Evolutionary conservation across 1,284 basidiomycete genomes (phyloP), one percentile per base, ranked within the genome.

Genomic region (Ustilago curta): DNA sequence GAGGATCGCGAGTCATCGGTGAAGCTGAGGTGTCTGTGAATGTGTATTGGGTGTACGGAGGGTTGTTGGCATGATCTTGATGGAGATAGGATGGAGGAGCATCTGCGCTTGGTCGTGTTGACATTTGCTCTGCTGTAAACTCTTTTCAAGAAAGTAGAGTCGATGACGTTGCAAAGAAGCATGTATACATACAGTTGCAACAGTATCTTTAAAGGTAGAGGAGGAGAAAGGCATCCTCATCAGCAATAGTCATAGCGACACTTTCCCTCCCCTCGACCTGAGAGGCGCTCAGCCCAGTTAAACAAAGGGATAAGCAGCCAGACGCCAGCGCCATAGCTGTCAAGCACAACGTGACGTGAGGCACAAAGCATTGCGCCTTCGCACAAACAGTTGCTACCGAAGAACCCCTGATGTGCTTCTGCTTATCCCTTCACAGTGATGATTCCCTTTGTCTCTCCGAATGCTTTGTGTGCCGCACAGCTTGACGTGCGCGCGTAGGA

Each of bases 31-130:
- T 8, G 27, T 5, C n/a, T 14, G 25, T 25, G 23, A 40, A 42
- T 18, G 7, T 12, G 23, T 50, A 16, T 11, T 54, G 39, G 5
- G 9, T 25, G 19, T 70, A 50, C 25, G 52, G 29, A 7, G 56
- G 56, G 19, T 19, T 51, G 3, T 48, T 25, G 1, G 42, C 25
- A 7, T 39, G 23, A 16, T 47, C 16, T 7, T 16, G 52, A 4
- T 56, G 31, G 16, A 43, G 35, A 35, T 70, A 70, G 2, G 62
- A 60, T 44, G 68, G 68, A 23, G 68, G 68, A 21, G 39, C 19
- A 21, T 65, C 62, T 45, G 29, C 19, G 27, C 39, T 25, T 8
- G 37, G 23, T 9, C 40, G 23, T 23, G 49, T 16, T 43, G 56
- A 19, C 56, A 63, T 59, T 37, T 43, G 67, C 16, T 61, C 27